phyloP scores from a whole-genome alignment of 371 early-diverging fungal genomes.

The Circinella umbellata region DNA sequence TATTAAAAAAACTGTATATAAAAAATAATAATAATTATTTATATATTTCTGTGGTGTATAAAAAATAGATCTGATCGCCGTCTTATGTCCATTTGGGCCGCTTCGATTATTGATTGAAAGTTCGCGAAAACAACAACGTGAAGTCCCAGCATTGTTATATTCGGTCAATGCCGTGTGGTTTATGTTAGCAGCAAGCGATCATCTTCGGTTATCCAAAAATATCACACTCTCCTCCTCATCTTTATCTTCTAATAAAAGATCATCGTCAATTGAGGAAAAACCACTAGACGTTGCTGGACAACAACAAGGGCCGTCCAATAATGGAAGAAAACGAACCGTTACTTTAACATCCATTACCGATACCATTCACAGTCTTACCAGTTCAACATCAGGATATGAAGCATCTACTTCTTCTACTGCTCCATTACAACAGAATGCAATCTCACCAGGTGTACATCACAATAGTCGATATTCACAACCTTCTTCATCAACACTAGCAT shows the following conservation, averaged over 20 bases:
- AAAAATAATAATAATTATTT: too few relatives aligned
- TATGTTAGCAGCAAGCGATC: conserved; percentile 68
- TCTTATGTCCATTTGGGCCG: conserved; percentile 91
- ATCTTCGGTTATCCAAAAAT: conserved; percentile 25
- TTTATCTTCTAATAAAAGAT: neutral
- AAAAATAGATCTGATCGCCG: conserved; percentile 82
- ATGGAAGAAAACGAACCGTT: conserved; percentile 13
- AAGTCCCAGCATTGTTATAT: conserved; percentile 84
- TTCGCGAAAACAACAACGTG: conserved; percentile 70
- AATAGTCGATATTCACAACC: neutral
- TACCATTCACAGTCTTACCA: conserved; percentile 17
- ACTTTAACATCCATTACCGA: conserved; percentile 20
- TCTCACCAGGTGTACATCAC: neutral
- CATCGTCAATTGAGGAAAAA: neutral
- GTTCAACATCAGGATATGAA: conserved; percentile 19
- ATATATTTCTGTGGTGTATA: neutral
- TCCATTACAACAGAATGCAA: conserved; percentile 14
- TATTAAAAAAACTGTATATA: too few relatives aligned
- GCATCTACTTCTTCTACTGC: conserved; percentile 24
- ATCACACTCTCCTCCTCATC: neutral
- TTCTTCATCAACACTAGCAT: neutral
- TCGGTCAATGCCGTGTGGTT: conserved; percentile 79
- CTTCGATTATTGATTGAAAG: conserved; percentile 82
- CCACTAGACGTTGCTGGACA: neutral
- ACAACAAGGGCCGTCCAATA: neutral